Percentiles rank a stretch among this genome's conserved stretches.
Conservation (phyloP, 139 green algal genomes). For the Closterium sp. region DNA sequence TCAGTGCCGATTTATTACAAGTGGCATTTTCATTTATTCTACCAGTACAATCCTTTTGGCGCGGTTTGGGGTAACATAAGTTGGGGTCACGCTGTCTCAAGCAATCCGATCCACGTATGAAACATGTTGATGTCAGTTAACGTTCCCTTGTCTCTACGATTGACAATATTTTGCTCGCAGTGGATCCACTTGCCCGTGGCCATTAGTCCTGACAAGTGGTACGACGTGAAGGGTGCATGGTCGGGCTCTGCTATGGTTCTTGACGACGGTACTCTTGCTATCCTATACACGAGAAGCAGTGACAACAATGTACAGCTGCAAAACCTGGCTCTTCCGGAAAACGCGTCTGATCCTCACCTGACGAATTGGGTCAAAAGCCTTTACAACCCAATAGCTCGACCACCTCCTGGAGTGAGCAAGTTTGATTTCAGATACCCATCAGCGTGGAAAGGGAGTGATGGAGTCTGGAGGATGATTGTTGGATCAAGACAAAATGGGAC, state of each 20-base stretch:
- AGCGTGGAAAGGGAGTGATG: constrained; percentile 26
- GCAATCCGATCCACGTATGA: constrained; percentile 16
- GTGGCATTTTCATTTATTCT: constrained; percentile 33
- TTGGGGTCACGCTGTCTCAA: constrained; percentile 36
- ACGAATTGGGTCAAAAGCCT: constrained; percentile 21
- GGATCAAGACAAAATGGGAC: constrained; percentile 10
- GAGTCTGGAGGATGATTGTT: constrained; percentile 28
- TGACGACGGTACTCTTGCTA: constrained; percentile 2
- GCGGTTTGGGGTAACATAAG: constrained; percentile 39
- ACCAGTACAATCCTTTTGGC: constrained; percentile 36
- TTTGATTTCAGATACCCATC: constrained; percentile 41
- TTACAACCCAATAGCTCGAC: constrained; percentile 17
- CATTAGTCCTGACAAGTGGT: constrained; percentile 37
- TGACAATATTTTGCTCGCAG: not conserved
- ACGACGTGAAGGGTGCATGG: constrained; percentile 39
- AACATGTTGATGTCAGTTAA: not conserved
- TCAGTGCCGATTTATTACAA: constrained; percentile 21
- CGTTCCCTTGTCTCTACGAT: not conserved
- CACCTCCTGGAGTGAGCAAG: constrained; percentile 10
- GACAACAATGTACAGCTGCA: constrained; percentile 12
- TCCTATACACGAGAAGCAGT: constrained; percentile 29
- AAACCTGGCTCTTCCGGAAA: constrained; percentile 10
- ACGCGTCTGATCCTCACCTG: constrained; percentile 20
- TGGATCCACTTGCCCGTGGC: constrained; percentile 36
- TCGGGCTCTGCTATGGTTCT: constrained; percentile 38